Evolutionary conservation across 1,284 basidiomycete species (phyloP), one percentile per base, ranked within the genome.

Genomic region (Apiotrichum mycotoxinovorans): DNA sequence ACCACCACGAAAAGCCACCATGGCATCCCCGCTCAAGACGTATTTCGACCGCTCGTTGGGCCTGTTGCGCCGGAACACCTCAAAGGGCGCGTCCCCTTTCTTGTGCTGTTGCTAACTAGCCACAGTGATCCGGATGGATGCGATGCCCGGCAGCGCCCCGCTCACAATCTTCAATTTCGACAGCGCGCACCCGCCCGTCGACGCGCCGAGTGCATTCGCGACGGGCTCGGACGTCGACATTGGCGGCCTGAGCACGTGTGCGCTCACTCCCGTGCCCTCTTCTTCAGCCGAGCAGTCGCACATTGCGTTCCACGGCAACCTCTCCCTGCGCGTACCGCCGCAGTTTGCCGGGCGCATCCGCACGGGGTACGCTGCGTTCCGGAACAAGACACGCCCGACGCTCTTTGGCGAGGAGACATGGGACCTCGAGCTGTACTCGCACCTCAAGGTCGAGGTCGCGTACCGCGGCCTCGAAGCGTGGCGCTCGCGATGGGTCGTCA

Each of bases 331-430:
- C 33, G 70, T 81, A 0, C 74, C 73, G 7, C 65, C 65, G 25
- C 54, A 65, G 30, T 70, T 66, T 46, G 58, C 65, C 25, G 72
- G 72, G 1, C 66, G 66, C 48, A 76, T 80, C 45, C 63, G 78
- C 45, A 78, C 78, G 14, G 80, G 80, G 0, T 81, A 81, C 60
- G 80, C 79, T 1, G 80, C 75, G 9, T 79, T 81, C 57, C 70
- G 80, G 44, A 81, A 79, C 62, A 74, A 74, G 52, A 72, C 72
- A 23, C 67, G 78, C 18, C 74, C 77, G 8, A 78, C 77, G 10
- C 64, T 81, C 15, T 80, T 80, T 51, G 79, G 80, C 33, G 74
- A 74, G 47, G 76, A 79, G 53, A 75, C 71, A 9, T 80, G 80
- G 77, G 78, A 81, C 67, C 69, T 80, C 14, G 74, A 75, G 4